phyloP scores from a whole-genome alignment of 441 rosid genomes.

The Manihot esculenta region DNA sequence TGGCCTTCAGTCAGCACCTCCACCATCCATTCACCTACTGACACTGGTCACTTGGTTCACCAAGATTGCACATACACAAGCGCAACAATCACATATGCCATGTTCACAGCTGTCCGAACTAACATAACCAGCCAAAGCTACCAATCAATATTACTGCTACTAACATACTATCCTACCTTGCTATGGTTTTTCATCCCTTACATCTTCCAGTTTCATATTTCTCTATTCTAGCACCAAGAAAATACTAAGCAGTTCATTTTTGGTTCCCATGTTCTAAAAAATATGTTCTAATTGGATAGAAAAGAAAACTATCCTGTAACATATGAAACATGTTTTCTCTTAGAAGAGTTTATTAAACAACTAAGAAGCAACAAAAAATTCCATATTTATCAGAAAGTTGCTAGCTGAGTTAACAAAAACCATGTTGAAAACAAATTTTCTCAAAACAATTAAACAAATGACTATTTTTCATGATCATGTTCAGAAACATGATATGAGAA shows the following conservation, averaged over 20 bases:
- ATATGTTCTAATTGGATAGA: not conserved
- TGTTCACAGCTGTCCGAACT: not conserved
- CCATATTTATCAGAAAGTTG: not conserved
- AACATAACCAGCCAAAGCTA: not conserved
- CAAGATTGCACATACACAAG: not conserved
- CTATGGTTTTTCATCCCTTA: not conserved
- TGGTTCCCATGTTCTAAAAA: not conserved
- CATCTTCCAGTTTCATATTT: not conserved
- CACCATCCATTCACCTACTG: not conserved
- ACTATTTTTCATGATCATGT: not conserved
- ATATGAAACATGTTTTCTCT: not conserved
- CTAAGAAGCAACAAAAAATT: not conserved
- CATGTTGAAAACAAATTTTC: not conserved
- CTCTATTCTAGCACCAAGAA: not conserved
- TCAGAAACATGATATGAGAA: not conserved
- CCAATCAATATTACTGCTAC: not conserved
- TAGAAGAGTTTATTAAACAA: not conserved
- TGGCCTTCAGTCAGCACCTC: conserved; percentile 1
- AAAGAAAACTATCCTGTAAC: not conserved
- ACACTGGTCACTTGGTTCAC: not conserved
- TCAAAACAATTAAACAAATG: not conserved
- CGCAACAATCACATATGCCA: conserved; percentile 2
- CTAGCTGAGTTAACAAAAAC: not conserved
- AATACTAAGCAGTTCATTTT: not conserved
- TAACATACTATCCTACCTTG: not conserved